phyloP scores from a whole-genome alignment of 768 basidiomycete genomes.

The Lactifluus volemus region DNA sequence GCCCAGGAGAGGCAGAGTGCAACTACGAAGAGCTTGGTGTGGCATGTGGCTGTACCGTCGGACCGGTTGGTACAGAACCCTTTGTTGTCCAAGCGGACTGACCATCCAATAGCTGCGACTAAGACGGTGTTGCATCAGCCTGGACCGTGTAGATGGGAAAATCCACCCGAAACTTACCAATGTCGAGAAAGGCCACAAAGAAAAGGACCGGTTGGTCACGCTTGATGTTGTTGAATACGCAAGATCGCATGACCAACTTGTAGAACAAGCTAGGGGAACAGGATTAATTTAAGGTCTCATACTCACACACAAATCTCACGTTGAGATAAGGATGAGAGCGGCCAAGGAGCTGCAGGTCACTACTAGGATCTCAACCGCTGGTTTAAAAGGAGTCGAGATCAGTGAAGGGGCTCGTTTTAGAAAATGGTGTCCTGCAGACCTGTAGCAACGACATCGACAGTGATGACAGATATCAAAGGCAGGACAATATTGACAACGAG shows the following conservation, averaged over 20 bases:
- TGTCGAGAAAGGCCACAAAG: not conserved
- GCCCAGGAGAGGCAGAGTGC: not conserved
- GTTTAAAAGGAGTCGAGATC: not conserved
- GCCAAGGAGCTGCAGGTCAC: not conserved
- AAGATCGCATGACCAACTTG: not conserved
- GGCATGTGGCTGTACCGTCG: not conserved
- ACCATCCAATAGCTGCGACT: not conserved
- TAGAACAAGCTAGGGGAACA: not conserved
- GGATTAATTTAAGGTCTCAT: not conserved
- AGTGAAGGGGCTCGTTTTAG: not conserved
- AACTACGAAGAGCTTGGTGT: not conserved
- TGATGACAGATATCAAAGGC: not conserved
- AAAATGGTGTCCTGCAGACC: not conserved
- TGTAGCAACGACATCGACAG: not conserved
- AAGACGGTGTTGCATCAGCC: too few species aligned
- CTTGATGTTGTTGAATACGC: constrained; percentile 1
- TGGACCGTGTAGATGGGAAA: too few species aligned
- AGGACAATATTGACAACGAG: constrained; percentile 6
- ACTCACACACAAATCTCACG: not conserved
- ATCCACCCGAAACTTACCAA: too few species aligned
- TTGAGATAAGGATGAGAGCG: not conserved
- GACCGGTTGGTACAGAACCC: not conserved
- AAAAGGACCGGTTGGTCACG: not conserved
- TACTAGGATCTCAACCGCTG: constrained; percentile 1
- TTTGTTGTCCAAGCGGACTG: not conserved